Base-by-base conservation (phyloP, 2,329 filamentous ascomycete genomes). In the Arthroderma uncinatum region DNA sequence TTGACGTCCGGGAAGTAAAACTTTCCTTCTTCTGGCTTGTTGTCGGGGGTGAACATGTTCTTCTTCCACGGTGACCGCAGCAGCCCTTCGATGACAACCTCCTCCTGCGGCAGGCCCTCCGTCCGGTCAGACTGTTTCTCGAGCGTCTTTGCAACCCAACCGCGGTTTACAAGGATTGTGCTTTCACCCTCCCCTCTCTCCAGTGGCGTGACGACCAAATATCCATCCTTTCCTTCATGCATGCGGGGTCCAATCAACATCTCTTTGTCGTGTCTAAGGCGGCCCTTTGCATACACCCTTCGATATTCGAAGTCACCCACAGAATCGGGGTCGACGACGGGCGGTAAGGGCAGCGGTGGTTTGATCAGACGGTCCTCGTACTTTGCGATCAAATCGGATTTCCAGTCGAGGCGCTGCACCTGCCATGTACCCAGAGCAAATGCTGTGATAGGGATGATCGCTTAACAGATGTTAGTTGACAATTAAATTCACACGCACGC, bases 31-130 rank as follows among this genome's bases (percentile, higher is more conserved):
- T 91, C 85, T 0, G 92, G 92, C 64, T 82, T 78, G 66, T 98
- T 98, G 0, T 87, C 84, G 0, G 93, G 93, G 57, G 93, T 98
- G 71, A 98, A 98, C 81, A 91, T 86, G 71, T 98, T 98, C 79
- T 92, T 95, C 80, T 95, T 93, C 82, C 89, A 95, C 7, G 92
- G 92, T 74, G 93, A 83, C 59, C 93, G 76, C 69, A 98, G 70
- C 69, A 98, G 67, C 0, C 93, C 93, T 73, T 95, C 84, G 1
- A 98, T 83, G 0, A 79, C 81, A 8, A 97, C 84, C 65, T 86
- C 82, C 0, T 83, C 89, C 53, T 67, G 70, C 0, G 87, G 86
- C 63, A 97, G 64, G 0, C 83, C 83, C 23, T 83, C 80, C 0
- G 79, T 75, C 37, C 89, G 75, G 57, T 78, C 75, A 62, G 75